phyloP scores from a whole-genome alignment of 2,329 filamentous ascomycete genomes.

The Penicillium brevicompactum region DNA sequence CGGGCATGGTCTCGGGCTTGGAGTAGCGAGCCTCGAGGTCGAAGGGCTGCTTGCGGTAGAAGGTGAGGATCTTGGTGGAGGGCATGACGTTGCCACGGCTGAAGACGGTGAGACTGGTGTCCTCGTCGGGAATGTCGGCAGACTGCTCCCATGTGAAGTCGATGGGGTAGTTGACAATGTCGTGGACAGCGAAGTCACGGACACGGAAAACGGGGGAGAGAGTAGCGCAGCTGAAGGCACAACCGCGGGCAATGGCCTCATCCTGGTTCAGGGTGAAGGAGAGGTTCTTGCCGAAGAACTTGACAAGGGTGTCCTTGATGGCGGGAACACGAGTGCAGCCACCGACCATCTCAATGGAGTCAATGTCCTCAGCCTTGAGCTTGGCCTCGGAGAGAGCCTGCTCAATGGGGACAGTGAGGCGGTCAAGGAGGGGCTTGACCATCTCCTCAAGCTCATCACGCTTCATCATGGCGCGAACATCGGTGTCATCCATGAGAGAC shows the following conservation, averaged over 20 bases:
- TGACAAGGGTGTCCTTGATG: constrained; percentile 84
- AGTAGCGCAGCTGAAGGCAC: constrained; percentile 96
- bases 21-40: constrained; percentile 94
- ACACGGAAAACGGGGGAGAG: constrained; percentile 97
- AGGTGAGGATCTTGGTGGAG: constrained; percentile 98
- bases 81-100: constrained; percentile 96
- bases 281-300: constrained; percentile 88
- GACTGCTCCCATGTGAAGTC: constrained; percentile 99
- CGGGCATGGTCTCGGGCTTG: constrained; percentile 81
- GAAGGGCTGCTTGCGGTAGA: constrained; percentile 97
- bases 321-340: constrained; percentile 91
- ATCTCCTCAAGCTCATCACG: constrained; percentile 92
- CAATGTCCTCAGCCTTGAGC: constrained; percentile 88
- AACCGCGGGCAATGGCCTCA: constrained; percentile 92
- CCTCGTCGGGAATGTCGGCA: constrained; percentile 95
- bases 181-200: constrained; percentile 95
- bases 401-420: constrained; percentile 75
- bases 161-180: constrained; percentile 97
- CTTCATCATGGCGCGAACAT: constrained; percentile 86
- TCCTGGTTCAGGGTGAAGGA: constrained; percentile 98
- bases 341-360: constrained; percentile 89
- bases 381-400: constrained; percentile 93
- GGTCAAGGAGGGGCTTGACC: constrained; percentile 78
- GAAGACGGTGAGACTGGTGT: constrained; percentile 95
- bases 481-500: constrained; percentile 96